Evolutionary conservation across 768 basidiomycete species (phyloP).

Genomic region (Termitomyces sp.): DNA sequence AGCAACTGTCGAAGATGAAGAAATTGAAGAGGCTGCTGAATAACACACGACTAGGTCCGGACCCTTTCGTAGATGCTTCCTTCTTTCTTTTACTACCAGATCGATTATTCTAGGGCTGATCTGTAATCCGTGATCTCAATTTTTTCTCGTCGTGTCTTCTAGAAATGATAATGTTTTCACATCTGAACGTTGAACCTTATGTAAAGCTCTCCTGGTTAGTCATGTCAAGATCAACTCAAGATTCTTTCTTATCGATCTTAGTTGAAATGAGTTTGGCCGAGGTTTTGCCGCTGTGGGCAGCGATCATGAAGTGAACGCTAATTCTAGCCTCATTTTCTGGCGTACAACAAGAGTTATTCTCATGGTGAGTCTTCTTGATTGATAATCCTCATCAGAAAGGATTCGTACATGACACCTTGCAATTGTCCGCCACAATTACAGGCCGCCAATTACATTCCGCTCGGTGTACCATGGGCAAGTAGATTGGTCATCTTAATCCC

Average conservation of each 20-base stretch:
- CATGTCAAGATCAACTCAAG: background rate
- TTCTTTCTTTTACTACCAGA: too few species aligned
- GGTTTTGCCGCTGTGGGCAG: background rate
- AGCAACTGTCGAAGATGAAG: slow-evolving; percentile 36
- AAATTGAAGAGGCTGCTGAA: background rate
- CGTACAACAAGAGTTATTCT: background rate
- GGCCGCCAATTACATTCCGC: background rate
- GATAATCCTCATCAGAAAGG: background rate
- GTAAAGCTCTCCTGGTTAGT: background rate
- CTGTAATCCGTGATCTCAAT: background rate
- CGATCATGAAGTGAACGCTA: background rate
- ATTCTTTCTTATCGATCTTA: background rate
- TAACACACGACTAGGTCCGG: background rate
- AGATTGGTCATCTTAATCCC: background rate
- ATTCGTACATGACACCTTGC: background rate
- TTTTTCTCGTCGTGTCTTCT: background rate
- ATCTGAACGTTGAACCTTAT: background rate
- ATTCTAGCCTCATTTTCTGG: background rate
- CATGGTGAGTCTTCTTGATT: background rate
- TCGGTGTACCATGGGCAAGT: background rate
- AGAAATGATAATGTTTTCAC: background rate
- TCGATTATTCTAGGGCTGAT: background rate
- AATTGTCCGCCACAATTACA: background rate
- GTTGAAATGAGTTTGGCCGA: background rate
- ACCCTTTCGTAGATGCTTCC: background rate